Evolutionary conservation across 352 stramenopile species (phyloP), one percentile per base, ranked within the genome.

Genomic region (Pythium myriotylum): DNA sequence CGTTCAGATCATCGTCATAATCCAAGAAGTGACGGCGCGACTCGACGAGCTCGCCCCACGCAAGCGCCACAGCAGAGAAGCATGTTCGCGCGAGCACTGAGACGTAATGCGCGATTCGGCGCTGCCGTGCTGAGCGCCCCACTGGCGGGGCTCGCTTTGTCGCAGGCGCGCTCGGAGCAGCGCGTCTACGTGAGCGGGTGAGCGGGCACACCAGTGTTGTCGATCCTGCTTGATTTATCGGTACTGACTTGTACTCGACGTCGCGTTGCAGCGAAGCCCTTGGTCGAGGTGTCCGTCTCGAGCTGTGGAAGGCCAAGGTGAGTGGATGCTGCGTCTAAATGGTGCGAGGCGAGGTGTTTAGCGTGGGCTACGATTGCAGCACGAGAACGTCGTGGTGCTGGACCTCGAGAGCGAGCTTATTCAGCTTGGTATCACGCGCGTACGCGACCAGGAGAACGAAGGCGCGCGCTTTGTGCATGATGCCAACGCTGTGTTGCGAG

Each of bases 261-360:
- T n/a, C n/a, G n/a, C 33, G 17, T 40, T 37, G 51, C 48, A 95
- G 86, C 5, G 84, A 95, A 65, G 83, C 82, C 9, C 63, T 95
- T 27, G 86, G 86, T 41, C 77, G 84, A 47, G 86, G 84, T 51
- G 80, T 95, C 46, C 85, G 85, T 33, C 73, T 93, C 17, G 86
- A 95, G 67, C 73, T 89, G 48, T 95, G 86, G 86, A 95, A 95
- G 70, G 86, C 86, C 27, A 88, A 93, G 73, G 86, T 92, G 27
- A 4, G 67, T 59, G 10, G 16, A 20, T 20, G 17, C 19, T 37
- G 14, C 12, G 42, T 17, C 7, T 33, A 10, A 22, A 1, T 10
- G 7, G 10, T 17, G 43, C 24, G 27, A 19, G 4, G 23, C 6
- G 19, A n/a, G 17, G 32, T 2, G 19, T 37, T 14, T n/a, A n/a